phyloP scores from a whole-genome alignment of 2,329 filamentous ascomycete species.

The Pseudopyrenochaeta lycopersici region DNA sequence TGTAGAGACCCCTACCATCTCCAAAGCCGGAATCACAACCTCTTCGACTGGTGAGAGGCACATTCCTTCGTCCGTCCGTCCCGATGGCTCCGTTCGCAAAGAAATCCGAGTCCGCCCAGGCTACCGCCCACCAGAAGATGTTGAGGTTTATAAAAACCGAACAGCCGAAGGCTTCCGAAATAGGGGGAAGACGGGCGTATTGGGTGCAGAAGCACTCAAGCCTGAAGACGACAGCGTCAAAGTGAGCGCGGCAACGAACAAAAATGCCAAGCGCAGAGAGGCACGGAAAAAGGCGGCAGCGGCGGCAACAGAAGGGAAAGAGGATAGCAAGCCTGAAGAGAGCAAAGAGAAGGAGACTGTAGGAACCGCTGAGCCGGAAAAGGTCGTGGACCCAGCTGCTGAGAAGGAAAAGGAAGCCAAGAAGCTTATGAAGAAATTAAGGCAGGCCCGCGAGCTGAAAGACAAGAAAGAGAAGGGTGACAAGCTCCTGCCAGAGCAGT shows the following conservation, averaged over 20 bases:
- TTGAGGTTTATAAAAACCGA: constrained; percentile 94
- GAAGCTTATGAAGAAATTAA: constrained; percentile 91
- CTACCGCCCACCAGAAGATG: constrained; percentile 92
- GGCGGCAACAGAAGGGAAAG: constrained; percentile 56
- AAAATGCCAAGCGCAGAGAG: constrained; percentile 85
- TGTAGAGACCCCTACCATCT: constrained; percentile 40
- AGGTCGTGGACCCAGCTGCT: constrained; percentile 68
- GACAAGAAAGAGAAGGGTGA: constrained; percentile 91
- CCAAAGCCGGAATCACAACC: constrained; percentile 70
- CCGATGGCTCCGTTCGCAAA: constrained; percentile 90
- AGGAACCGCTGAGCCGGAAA: constrained; percentile 34
- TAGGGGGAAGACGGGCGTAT: constrained; percentile 73
- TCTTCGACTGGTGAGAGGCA: constrained; percentile 80
- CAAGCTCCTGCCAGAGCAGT: constrained; percentile 86
- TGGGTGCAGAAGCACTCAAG: constrained; percentile 72
- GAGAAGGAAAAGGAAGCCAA: constrained; percentile 93
- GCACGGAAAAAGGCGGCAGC: constrained; percentile 66
- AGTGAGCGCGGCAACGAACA: constrained; percentile 68
- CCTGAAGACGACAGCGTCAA: constrained; percentile 56
- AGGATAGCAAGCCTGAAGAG: constrained; percentile 54
- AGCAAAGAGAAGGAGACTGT: constrained; percentile 24
- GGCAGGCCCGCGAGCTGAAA: constrained; percentile 89
- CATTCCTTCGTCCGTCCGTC: constrained; percentile 85
- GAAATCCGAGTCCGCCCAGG: constrained; percentile 95
- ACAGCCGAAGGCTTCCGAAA: constrained; percentile 86